Evolutionary conservation across 495 filamentous ascomycete species (phyloP), one percentile per base, ranked within the genome.

Genomic region (Podospora fimiseda): DNA sequence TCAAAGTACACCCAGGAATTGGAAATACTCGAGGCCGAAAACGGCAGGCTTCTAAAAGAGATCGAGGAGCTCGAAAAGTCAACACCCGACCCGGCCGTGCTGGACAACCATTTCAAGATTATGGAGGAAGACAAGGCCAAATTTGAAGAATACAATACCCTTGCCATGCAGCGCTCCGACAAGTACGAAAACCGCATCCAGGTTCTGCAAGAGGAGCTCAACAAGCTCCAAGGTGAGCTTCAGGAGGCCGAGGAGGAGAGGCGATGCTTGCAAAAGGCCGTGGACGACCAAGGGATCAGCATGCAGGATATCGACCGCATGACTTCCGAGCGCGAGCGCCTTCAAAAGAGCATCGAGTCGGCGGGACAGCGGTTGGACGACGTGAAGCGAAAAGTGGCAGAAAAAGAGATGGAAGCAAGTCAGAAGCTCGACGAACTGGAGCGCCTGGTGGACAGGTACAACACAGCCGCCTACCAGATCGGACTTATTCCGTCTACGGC

Each of bases 231-330:
- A 24, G 61, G 73, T 2, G 90, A 97, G 52, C 76, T 97, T 16
- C 80, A 81, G 53, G 80, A 86, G 50, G 83, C 84, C 6, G 91
- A 97, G 52, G 79, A 85, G 9, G 92, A 97, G 63, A 81, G 85
- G 48, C 70, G 78, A n/a, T 75, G 78, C 15, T 78, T 97, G 21
- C 90, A 96, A 63, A 80, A 83, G 27, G 83, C 86, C 14, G 87
- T 99, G 37, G 91, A 97, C 63, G 83, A 83, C 54, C 89, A 94
- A 62, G 93, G 92, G 3, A 90, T 99, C 59, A 93, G 88, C 43
- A 91, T 94, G 62, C 85, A 89, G 66, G 94, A 97, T 74, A 96
- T 99, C 66, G 93, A 99, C 76, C 91, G 90, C 61, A 96, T 99
- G 92, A 95, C 88, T 57, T 83, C 85, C 18, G 93, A 97, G 66